Evolutionary conservation across 2,329 filamentous ascomycete genomes (phyloP), one percentile per base, ranked within the genome.

Genomic region (Phialocephala sp.): DNA sequence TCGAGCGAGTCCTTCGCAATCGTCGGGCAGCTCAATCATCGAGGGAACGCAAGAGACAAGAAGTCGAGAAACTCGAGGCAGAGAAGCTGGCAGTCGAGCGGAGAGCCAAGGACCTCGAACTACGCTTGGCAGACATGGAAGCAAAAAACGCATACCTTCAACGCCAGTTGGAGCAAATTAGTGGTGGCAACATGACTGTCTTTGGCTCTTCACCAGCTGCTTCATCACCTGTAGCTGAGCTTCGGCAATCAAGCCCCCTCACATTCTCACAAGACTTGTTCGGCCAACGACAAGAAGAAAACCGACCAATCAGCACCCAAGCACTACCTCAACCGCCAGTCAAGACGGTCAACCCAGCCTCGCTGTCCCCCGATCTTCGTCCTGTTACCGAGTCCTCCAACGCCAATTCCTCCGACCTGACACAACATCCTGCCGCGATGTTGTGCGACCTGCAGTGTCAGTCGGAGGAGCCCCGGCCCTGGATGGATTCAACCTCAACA

Each of bases 371-470:
- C 8, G 80, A 82, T 66, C 79, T 87, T 20, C 77, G 79, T 43
- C 84, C 87, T 15, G 80, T 87, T 36, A 75, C 81, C 68, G 85
- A 88, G 45, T 67, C 68, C 59, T 69, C 74, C 71, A 73, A 72
- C 73, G 74, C 72, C 70, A 72, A 68, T 70, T 74, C 73, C 82
- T 86, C 91, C 88, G 92, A 96, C 87, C 83, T 88, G 95, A 95
- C 94, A 97, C 95, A 97, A 97, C 94, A 96, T 97, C 94, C 95
- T 98, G 95, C 95, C 86, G 95, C 87, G 94, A 90, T 97, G 94
- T 97, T 98, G 95, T 98, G 91, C 80, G 95, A 97, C 95, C 95
- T 97, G 95, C 95, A 91, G 95, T 99, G 95, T 98, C 95, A 88
- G 90, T 94, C 91, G 91, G 87, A 83, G 84, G 86, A 71, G 70